phyloP scores from a whole-genome alignment of 306 rosid species.

The Cicer cuneatum region DNA sequence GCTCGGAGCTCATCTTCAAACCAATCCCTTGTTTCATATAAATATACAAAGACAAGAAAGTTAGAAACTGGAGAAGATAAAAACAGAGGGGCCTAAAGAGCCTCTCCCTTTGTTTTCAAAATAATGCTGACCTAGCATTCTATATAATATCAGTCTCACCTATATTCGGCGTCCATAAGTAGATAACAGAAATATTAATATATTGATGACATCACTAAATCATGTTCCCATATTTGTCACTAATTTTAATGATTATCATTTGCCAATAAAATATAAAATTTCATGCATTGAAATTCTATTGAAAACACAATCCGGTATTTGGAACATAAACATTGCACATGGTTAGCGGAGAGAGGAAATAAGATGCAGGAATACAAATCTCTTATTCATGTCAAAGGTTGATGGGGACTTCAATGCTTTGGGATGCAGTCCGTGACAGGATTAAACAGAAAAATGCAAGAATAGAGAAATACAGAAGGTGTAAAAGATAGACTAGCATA shows the following conservation, averaged over 20 bases:
- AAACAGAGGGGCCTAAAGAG: slow-evolving; percentile 17
- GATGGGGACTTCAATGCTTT: slow-evolving; percentile 14
- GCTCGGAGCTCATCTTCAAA: slow-evolving; percentile 98
- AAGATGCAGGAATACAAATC: not conserved
- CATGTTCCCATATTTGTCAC: slow-evolving; percentile 14
- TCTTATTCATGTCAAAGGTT: not conserved
- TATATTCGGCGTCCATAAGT: not conserved
- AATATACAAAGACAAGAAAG: slow-evolving; percentile 37
- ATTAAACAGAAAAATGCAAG: not conserved
- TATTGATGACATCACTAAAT: slow-evolving; percentile 25
- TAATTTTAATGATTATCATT: slow-evolving; percentile 3
- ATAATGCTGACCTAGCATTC: slow-evolving; percentile 26
- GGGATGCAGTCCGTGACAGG: slow-evolving; percentile 13
- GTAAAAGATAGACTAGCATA: slow-evolving; percentile 10
- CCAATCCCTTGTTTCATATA: slow-evolving; percentile 77
- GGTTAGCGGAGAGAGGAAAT: slow-evolving; percentile 11
- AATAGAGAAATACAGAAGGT: not conserved
- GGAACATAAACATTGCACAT: slow-evolving; percentile 9
- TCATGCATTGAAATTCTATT: slow-evolving; percentile 23
- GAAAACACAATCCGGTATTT: slow-evolving; percentile 12
- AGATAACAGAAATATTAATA: slow-evolving; percentile 19
- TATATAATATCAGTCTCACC: slow-evolving; percentile 23
- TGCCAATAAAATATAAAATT: not conserved
- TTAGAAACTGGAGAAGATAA: slow-evolving; percentile 23
- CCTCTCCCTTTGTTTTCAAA: slow-evolving; percentile 21